Conservation (phyloP, 2,329 filamentous ascomycete genomes). For the Fusarium beomiforme region DNA sequence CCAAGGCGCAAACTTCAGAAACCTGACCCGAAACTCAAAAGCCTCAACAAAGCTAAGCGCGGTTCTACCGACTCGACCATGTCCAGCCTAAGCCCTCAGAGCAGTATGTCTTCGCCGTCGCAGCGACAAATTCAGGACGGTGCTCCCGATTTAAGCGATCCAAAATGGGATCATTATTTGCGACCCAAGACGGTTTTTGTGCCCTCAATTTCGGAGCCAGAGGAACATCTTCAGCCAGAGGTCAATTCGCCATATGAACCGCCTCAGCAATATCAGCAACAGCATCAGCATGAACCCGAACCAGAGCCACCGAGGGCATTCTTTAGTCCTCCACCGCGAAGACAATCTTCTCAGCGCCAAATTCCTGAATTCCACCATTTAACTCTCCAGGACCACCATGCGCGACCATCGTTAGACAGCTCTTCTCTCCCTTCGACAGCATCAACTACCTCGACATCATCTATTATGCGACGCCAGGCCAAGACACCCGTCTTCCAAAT, state of each 20-base stretch:
- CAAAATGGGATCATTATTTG: slow-evolving; percentile 44
- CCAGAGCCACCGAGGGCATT: slow-evolving; percentile 24
- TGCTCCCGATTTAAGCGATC: slow-evolving; percentile 42
- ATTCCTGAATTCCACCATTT: slow-evolving; percentile 44
- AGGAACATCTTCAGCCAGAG: slow-evolving; percentile 17
- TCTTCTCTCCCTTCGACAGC: slow-evolving; percentile 47
- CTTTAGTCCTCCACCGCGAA: slow-evolving; percentile 15
- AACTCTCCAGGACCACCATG: slow-evolving; percentile 27
- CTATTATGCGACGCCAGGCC: slow-evolving; percentile 55
- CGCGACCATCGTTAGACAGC: slow-evolving; percentile 41
- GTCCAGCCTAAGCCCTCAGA: slow-evolving; percentile 34
- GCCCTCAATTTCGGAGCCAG: slow-evolving; percentile 27
- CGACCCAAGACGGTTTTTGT: slow-evolving; percentile 37
- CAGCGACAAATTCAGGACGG: slow-evolving; percentile 33
- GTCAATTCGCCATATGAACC: slow-evolving; percentile 1
- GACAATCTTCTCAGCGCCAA: slow-evolving; percentile 30
- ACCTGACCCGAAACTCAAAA: slow-evolving; percentile 44
- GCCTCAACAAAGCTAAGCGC: slow-evolving; percentile 37
- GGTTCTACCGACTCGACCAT: slow-evolving; percentile 42
- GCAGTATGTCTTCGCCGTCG: slow-evolving; percentile 23
- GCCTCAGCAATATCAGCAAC: background rate
- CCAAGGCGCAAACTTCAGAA: slow-evolving; percentile 46
- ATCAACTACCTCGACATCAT: slow-evolving; percentile 46
- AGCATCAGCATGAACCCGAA: background rate
- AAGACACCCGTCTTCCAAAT: slow-evolving; percentile 63